Percentiles rank a stretch among this genome's conserved stretches.
Conservation (phyloP, 2,329 filamentous ascomycete genomes). For the Botrytis pseudocinerea region DNA sequence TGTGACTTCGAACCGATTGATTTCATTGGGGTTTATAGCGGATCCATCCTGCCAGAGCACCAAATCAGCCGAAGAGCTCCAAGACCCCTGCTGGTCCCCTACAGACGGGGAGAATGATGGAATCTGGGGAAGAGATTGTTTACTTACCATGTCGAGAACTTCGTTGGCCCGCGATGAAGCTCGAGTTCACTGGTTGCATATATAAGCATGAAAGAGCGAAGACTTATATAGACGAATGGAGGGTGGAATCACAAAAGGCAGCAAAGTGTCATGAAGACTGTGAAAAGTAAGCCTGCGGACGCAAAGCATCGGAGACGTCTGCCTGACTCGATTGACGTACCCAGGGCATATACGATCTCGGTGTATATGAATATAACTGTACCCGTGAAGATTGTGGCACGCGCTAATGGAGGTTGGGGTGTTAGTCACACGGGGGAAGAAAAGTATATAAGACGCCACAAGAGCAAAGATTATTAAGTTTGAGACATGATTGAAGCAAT, state of each 20-base stretch:
- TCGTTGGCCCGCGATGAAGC: conserved; percentile 13
- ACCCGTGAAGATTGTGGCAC: conserved; percentile 31
- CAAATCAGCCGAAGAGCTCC: conserved; percentile 8
- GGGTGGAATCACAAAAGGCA: neutral
- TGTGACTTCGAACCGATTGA: conserved; percentile 58
- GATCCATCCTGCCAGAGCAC: conserved; percentile 45
- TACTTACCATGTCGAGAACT: conserved; percentile 23
- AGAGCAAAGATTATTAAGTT: neutral
- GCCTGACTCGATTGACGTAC: conserved; percentile 15
- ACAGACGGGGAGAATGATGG: conserved; percentile 1
- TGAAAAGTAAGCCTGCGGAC: neutral
- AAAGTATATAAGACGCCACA: conserved; percentile 27
- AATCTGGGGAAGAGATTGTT: neutral
- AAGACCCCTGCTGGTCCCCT: conserved; percentile 1
- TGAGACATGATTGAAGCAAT: conserved; percentile 17
- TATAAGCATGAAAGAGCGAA: conserved; percentile 20
- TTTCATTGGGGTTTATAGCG: conserved; percentile 48
- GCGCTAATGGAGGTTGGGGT: conserved; percentile 29
- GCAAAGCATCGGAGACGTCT: conserved; percentile 18
- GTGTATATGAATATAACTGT: conserved; percentile 17
- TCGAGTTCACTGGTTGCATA: conserved; percentile 11
- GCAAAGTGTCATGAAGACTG: conserved; percentile 19
- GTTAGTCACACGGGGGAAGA: conserved; percentile 35
- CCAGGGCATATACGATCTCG: conserved; percentile 11
- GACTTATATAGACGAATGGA: conserved; percentile 20